Percentiles rank a stretch among this genome's conserved stretches.
phyloP scores from a whole-genome alignment of 352 stramenopile species.

The Globisporangium splendens region DNA sequence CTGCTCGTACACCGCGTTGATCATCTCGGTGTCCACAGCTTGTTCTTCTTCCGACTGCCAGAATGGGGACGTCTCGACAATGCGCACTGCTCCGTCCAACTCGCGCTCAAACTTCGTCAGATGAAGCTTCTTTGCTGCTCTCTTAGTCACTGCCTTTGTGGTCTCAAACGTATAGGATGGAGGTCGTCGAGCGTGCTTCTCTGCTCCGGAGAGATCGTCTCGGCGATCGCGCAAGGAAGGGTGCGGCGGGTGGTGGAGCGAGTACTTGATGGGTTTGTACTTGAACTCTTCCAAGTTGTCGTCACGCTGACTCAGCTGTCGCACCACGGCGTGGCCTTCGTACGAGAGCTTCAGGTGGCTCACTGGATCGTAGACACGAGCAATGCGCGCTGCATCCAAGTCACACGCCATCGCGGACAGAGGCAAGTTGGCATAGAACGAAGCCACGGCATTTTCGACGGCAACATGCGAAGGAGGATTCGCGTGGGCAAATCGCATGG shows the following conservation, averaged over 20 bases:
- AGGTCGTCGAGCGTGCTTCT: not conserved
- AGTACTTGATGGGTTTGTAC: conserved; percentile 80
- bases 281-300: conserved; percentile 34
- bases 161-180: no score
- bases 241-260: conserved; percentile 37
- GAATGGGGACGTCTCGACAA: no score
- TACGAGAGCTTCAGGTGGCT: conserved; percentile 75
- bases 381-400: conserved; percentile 55
- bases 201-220: not conserved
- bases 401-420: conserved; percentile 69
- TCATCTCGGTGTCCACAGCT: no score
- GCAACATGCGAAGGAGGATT: conserved; percentile 31
- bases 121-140: no score
- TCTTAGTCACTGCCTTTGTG: no score
- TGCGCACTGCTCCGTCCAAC: no score
- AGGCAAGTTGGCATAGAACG: conserved; percentile 66
- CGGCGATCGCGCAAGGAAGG: conserved; percentile 44
- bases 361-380: conserved; percentile 58
- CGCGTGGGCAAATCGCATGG: conserved; percentile 33
- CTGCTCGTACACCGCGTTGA: no score
- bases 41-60: no score
- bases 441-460: conserved; percentile 42
- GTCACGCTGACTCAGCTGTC: conserved; percentile 27
- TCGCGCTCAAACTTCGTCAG: no score
- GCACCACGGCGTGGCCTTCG: conserved; percentile 58